These are phyloP conservation scores for Annona squamosa DNA, from an alignment of 164 flowering plant species.

Conservation along the genomic window DNA sequence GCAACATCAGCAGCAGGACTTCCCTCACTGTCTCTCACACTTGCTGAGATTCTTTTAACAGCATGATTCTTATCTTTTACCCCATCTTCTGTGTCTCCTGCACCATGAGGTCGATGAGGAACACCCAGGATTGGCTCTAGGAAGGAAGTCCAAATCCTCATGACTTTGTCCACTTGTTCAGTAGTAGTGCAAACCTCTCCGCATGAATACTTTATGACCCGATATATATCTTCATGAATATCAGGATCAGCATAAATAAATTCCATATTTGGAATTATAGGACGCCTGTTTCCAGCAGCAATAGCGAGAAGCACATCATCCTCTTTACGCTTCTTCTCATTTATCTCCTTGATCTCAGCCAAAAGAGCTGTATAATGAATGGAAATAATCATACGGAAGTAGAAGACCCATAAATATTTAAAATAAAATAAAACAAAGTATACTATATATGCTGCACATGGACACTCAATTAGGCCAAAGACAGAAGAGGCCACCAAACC, in stretches of 20 bases:
- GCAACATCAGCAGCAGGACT: conserved; percentile 38
- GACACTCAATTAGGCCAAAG: not conserved
- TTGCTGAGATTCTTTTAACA: conserved; percentile 29
- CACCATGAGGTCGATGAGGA: conserved; percentile 56
- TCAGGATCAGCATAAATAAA: conserved; percentile 62
- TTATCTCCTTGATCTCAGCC: conserved; percentile 84
- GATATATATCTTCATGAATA: conserved; percentile 78
- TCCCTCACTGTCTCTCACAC: conserved; percentile 43
- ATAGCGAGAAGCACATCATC: conserved; percentile 70
- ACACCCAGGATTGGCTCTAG: conserved; percentile 79
- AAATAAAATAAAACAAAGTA: not conserved
- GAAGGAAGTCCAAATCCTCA: conserved; percentile 90
- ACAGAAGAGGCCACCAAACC: too few species aligned
- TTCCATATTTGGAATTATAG: conserved; percentile 55
- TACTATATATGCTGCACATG: not conserved
- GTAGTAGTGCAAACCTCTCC: conserved; percentile 66
- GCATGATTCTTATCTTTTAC: conserved; percentile 39
- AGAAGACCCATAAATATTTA: not conserved
- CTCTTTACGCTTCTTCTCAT: conserved; percentile 69
- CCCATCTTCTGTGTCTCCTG: conserved; percentile 75
- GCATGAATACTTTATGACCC: conserved; percentile 71
- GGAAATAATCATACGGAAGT: conserved; percentile 2
- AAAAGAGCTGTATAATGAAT: conserved; percentile 44
- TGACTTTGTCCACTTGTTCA: conserved; percentile 78
- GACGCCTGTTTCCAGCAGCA: conserved; percentile 70